Evolutionary conservation across 2,329 filamentous ascomycete genomes (phyloP), one percentile per base, ranked within the genome.

Genomic region (Aureobasidium sp.): DNA sequence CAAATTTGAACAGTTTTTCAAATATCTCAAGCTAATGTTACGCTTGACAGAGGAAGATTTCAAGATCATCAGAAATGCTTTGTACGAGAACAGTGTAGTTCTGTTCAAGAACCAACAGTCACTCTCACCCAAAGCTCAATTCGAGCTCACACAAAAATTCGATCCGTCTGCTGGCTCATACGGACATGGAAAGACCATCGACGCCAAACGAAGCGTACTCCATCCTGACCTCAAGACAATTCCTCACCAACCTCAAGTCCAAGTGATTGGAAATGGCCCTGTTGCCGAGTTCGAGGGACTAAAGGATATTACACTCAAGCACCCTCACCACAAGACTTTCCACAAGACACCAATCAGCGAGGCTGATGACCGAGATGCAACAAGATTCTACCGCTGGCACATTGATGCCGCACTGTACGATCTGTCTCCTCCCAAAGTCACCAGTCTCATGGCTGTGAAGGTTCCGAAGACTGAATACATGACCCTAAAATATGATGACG

Each of bases 161-260:
- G 89, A 92, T 68, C 88, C 88, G 0, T 69, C 78, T 6, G 80
- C 81, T 1, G 79, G 80, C 15, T 81, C 80, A 15, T 92, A 92
- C 73, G 89, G 89, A 17, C 89, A 91, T 71, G 89, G 88, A 70
- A 89, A 88, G 74, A 89, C 87, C 0, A 78, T 90, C 52, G 87
- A 90, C 67, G 80, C 79, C 8, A 85, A 85, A 71, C 82, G 79
- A 58, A 79, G 76, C 61, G 85, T 92, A 68, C 80, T 92, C 20
- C 88, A 91, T 70, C 89, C 89, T 0, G 89, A 92, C 68, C 79
- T 92, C 20, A 91, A 91, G 77, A 91, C 89, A 0, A 84, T 92
- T 46, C 88, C 89, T 0, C 86, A 90, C 67, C 89, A 92, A 71
- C 87, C 89, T 0, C 88, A 92, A 71, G 87, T 90, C 1, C 89